Evolutionary conservation across 176 grass and related monocot species (phyloP), one percentile per base, ranked within the genome.

Genomic region (Lolium rigidum): DNA sequence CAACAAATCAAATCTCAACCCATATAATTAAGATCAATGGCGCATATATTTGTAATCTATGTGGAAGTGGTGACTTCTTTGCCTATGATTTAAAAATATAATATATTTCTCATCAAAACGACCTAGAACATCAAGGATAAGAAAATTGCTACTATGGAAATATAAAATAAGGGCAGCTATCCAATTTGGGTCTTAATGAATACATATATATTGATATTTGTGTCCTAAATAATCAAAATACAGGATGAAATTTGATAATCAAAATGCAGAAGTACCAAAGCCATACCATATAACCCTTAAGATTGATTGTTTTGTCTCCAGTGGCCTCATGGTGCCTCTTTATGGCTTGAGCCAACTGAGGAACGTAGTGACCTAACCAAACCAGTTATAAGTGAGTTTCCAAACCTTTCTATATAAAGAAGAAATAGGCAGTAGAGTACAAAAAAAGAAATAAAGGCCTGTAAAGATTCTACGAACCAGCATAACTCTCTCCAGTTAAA

Each of bases 281-380:
- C 5, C 75, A 89, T 94, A 99, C 97, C 94, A 99, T 99, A 66
- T 90, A 99, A 50, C 97, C 94, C 84, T 96, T 96, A 2, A 99
- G 87, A 92, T 99, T 99, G 81, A 99, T 92, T 80, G 94, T 82
- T 72, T 80, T 95, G 74, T 92, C 91, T 80, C 86, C 92, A 60
- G 88, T 90, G 24, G 76, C 80, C 70, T 93, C 93, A 56, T 94
- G 90, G 66, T 93, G 91, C 79, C 78, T 87, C 80, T 93, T 91
- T 84, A 99, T 99, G 63, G 88, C 92, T 93, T 99, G 94, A 90
- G 97, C 94, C 79, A 99, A 87, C 54, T 99, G 94, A 63, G 94
- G 97, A 81, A 96, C 97, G 50, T 99, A 96, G 87, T 99, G 97
- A 24, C 97, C 97, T 99, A 90, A 51, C 12, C 70, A 83, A 89